A percentile compares a stretch with the other conserved stretches of the same genome.
phyloP scores from a whole-genome alignment of 176 grass and related monocot genomes.

The Zizania latifolia region DNA sequence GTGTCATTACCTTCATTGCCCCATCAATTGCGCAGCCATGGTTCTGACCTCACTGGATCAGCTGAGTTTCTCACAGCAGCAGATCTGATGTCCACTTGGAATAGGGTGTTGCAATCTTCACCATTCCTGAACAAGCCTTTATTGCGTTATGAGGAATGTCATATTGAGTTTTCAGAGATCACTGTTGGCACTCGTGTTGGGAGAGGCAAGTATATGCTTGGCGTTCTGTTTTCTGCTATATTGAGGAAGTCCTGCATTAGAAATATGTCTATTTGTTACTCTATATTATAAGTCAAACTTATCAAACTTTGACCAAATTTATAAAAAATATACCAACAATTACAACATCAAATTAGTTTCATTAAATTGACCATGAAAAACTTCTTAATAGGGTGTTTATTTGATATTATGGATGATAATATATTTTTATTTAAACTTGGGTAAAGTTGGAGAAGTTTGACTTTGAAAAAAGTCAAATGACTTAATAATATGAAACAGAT shows the following conservation, averaged over 20 bases:
- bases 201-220: constrained; percentile 62
- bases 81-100: constrained; percentile 75
- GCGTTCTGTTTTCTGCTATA: constrained; percentile 20
- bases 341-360: no score
- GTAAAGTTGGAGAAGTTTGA: no score
- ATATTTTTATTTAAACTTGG: no score
- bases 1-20: constrained; percentile 91
- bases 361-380: no score
- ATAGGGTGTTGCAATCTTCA: constrained; percentile 77
- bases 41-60: constrained; percentile 48
- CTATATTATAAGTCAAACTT: no score
- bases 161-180: constrained; percentile 89
- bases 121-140: constrained; percentile 79
- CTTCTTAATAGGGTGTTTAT: no score
- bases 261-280: not conserved
- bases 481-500: no score
- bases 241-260: not conserved
- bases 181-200: constrained; percentile 94
- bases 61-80: constrained; percentile 57
- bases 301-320: no score
- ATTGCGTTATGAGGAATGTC: constrained; percentile 90
- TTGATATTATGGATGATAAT: no score
- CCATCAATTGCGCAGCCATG: constrained; percentile 52
- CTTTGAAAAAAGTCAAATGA: no score
- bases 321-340: no score